A percentile compares a stretch with the other conserved stretches of the same genome.
These are phyloP conservation scores for Colletotrichum euphorbiae DNA, from an alignment of 2,329 filamentous ascomycete species.

Conservation along the genomic window DNA sequence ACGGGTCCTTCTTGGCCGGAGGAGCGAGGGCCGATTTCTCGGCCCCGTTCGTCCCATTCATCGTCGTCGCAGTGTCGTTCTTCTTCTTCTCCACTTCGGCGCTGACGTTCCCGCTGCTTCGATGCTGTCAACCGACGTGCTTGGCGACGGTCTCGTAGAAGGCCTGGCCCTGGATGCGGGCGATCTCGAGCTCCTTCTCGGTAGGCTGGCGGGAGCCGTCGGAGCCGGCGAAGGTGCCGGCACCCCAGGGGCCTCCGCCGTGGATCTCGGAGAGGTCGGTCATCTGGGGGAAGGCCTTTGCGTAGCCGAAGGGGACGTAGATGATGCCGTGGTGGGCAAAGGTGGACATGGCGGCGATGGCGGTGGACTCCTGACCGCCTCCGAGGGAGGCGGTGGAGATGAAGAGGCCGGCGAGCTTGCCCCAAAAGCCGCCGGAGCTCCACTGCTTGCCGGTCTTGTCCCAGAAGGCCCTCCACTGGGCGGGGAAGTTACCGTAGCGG, in stretches of 20 bases:
- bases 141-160: conserved; percentile 86
- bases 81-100: conserved; percentile 43
- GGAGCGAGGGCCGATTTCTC: conserved; percentile 38
- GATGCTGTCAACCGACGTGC: conserved; percentile 83
- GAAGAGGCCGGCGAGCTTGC: conserved; percentile 94
- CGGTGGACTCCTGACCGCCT: conserved; percentile 94
- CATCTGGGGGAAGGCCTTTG: conserved; percentile 78
- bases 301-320: conserved; percentile 96
- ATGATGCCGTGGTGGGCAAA: conserved; percentile 93
- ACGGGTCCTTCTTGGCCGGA: conserved; percentile 12
- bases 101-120: conserved; percentile 54
- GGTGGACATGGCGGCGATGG: conserved; percentile 83
- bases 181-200: conserved; percentile 80
- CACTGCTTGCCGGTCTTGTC: conserved; percentile 91
- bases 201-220: conserved; percentile 89
- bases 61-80: conserved; percentile 11
- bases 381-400: conserved; percentile 85
- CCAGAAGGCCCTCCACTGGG: conserved; percentile 95
- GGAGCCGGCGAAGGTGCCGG: conserved; percentile 83
- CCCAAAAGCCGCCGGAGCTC: conserved; percentile 79
- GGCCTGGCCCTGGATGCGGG: conserved; percentile 82
- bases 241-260: conserved; percentile 92
- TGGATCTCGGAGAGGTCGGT: conserved; percentile 81
- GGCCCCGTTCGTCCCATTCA: conserved; percentile 40
- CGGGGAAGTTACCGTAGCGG: conserved; percentile 96